Base-by-base conservation (phyloP, 2,329 filamentous ascomycete genomes). In the Amylocarpus encephaloides region DNA sequence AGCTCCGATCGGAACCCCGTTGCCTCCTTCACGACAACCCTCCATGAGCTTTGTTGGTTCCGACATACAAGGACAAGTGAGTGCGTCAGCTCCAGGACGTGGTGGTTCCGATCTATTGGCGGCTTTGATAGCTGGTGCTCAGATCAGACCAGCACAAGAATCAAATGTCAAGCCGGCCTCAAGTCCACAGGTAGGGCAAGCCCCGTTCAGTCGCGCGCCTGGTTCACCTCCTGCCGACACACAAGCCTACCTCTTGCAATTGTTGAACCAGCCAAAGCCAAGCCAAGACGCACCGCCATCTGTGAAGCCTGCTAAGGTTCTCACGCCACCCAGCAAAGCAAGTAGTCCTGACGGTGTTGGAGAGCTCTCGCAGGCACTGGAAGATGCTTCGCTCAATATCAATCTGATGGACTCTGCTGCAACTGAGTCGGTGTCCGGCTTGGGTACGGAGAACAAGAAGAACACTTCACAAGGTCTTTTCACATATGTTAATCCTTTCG, bases 181-280 rank as follows among this genome's bases (percentile, higher is more conserved):
- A 16, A 51, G 62, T 40, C 51, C 62, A 32, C 62, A 64, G 42
- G 44, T 52, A 26, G 38, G 52, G 40, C 53, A 52, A 32, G 47
- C 50, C 15, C 55, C 41, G 36, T 64, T 63, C 41, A 52, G 46
- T 35, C 78, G 76, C 69, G 72, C 68, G 55, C 68, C 72, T 22
- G 71, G 72, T 32, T 72, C 78, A 39, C 78, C 80, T 47, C 70
- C 78, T 18, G 76, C 81, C 42, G 85, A 89, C 66, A 88, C 90
- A 4, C 87, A 94, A 68, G 84, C 92, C 56, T 87, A 93, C 64
- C 75, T 98, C 43, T 80, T 97, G 55, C 86, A 88, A 61, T 75
- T 97, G 51, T 78, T 98, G 56, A 93, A 90, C 63, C 83, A 86
- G 43, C 83, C 86, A 46, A 90, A 85, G 70, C 80, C 81, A 11